Conservation (phyloP, 306 rosid species). For the Arachis stenosperma region DNA sequence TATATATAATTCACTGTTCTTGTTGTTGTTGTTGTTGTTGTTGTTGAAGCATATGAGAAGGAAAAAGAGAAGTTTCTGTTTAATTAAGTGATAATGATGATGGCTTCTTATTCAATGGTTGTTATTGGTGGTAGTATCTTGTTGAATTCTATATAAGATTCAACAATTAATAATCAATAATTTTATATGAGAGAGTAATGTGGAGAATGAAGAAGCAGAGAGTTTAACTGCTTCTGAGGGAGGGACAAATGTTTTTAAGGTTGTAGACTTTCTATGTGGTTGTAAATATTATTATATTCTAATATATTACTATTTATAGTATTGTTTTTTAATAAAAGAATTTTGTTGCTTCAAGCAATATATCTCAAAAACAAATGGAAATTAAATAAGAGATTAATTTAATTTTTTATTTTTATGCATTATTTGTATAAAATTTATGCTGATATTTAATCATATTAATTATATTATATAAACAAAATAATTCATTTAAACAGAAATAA, state of each 20-base stretch:
- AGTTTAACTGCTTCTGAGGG: not conserved
- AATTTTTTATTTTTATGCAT: too few species aligned
- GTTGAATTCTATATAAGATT: not conserved
- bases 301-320: not conserved
- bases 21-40: too few species aligned
- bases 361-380: not conserved
- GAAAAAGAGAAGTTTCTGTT: not conserved
- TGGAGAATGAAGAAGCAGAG: not conserved
- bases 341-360: conserved; percentile 9
- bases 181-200: not conserved
- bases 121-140: not conserved
- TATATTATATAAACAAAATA: too few species aligned
- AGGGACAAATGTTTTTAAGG: not conserved
- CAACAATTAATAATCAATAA: too few species aligned
- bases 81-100: too few species aligned
- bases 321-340: not conserved
- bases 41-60: not conserved
- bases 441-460: too few species aligned
- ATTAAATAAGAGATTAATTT: too few species aligned
- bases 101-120: not conserved
- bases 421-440: too few species aligned
- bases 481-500: too few species aligned
- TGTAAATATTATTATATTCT: not conserved
- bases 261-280: not conserved
- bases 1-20: not conserved